Evolutionary conservation across 495 filamentous ascomycete species (phyloP).

Genomic region (Aspergillus biplanus): DNA sequence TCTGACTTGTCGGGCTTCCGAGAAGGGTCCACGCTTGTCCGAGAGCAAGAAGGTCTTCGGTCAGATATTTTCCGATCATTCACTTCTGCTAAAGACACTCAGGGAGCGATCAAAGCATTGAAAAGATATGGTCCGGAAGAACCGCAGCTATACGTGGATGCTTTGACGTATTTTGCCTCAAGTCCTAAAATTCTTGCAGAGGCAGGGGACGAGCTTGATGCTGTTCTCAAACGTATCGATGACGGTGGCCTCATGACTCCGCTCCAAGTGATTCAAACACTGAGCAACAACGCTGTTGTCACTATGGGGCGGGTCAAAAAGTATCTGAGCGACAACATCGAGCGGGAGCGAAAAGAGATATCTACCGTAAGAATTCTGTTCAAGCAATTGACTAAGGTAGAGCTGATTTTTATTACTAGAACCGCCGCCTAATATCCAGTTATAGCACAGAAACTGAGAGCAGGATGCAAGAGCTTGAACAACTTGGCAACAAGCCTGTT

Average conservation of each 20-base stretch:
- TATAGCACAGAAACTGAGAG: constrained; percentile 84
- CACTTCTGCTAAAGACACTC: constrained; percentile 89
- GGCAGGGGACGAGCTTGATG: constrained; percentile 78
- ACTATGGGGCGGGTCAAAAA: constrained; percentile 97
- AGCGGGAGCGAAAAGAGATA: constrained; percentile 85
- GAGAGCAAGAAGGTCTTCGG: constrained; percentile 87
- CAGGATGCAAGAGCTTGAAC: constrained; percentile 75
- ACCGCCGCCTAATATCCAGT: constrained; percentile 78
- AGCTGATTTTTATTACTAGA: constrained; percentile 49
- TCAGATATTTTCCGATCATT: constrained; percentile 98
- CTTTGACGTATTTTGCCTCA: constrained; percentile 91
- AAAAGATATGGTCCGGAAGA: constrained; percentile 90
- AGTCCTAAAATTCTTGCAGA: constrained; percentile 80
- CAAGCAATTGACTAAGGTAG: neutral
- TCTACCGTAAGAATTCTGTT: constrained; percentile 49
- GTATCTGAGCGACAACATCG: constrained; percentile 86
- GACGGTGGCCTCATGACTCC: constrained; percentile 92
- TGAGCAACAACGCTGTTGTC: constrained; percentile 82
- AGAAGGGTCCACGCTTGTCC: constrained; percentile 88
- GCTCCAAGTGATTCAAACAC: constrained; percentile 92
- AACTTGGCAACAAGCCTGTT: constrained; percentile 74
- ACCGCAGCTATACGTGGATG: constrained; percentile 90
- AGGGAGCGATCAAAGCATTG: constrained; percentile 84
- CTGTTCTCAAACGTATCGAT: constrained; percentile 83
- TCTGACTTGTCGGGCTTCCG: constrained; percentile 90